Evolutionary conservation across 306 rosid species (phyloP).

Genomic region (Trifolium fragiferum): DNA sequence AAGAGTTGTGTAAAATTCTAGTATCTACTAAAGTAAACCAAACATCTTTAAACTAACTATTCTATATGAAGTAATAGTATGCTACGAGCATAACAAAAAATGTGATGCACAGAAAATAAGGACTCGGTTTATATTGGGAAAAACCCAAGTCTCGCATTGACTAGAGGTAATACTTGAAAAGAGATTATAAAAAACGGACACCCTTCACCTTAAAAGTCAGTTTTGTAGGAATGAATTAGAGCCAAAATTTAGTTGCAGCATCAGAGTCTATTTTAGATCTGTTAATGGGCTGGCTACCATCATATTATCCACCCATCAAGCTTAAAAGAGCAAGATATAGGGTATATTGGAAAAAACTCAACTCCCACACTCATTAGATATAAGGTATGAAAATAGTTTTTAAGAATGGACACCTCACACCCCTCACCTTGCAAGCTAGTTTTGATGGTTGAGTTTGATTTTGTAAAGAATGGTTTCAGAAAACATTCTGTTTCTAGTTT

Average conservation of each 20-base stretch:
- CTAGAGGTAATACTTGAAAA: background rate
- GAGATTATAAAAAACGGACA: background rate
- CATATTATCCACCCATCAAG: too few species aligned
- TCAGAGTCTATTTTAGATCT: background rate
- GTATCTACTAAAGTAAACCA: conserved; percentile 32
- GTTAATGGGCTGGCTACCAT: background rate
- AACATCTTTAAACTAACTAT: conserved; percentile 25
- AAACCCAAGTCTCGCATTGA: background rate
- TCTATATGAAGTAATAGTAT: conserved; percentile 23
- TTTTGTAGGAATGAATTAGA: background rate
- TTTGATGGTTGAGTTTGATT: too few species aligned
- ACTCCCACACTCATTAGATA: too few species aligned
- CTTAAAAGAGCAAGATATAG: too few species aligned
- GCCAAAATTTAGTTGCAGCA: background rate
- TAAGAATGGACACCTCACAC: too few species aligned
- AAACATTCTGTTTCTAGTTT: too few species aligned
- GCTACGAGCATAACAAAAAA: conserved; percentile 25
- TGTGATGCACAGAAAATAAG: conserved; percentile 14
- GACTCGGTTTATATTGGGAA: background rate
- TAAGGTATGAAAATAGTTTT: background rate
- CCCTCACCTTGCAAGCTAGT: too few species aligned
- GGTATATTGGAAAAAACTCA: too few species aligned
- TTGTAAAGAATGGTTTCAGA: too few species aligned
- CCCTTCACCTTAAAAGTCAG: background rate
- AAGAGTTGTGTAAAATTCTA: conserved; percentile 15